Conservation (phyloP, 257 asterid species). For the Lycium ferocissimum region DNA sequence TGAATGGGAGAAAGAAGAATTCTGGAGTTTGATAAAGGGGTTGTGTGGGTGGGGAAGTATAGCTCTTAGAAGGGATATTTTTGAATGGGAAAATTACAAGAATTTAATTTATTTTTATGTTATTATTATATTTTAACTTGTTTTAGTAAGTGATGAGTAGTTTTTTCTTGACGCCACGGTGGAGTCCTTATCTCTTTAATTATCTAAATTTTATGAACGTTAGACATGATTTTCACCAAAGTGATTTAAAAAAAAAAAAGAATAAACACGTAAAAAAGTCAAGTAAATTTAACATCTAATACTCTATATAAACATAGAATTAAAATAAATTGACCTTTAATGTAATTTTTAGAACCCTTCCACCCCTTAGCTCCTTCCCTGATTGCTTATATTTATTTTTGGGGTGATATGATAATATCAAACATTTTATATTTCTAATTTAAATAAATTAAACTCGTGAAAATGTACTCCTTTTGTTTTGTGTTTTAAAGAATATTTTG, state of each 20-base stretch:
- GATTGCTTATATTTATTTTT: too few species aligned
- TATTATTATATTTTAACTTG: background rate
- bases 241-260: background rate
- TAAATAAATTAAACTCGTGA: too few species aligned
- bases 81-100: background rate
- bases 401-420: background rate
- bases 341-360: too few species aligned
- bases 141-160: background rate
- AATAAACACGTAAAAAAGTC: too few species aligned
- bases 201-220: background rate
- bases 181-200: background rate
- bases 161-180: accelerated
- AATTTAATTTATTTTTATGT: background rate
- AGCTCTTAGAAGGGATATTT: background rate
- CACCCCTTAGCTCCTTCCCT: too few species aligned
- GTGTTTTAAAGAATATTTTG: background rate
- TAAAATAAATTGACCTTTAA: background rate
- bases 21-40: background rate
- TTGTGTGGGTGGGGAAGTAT: background rate
- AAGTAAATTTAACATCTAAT: background rate
- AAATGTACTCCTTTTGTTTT: background rate
- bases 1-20: background rate
- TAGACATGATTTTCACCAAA: background rate
- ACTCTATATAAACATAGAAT: background rate
- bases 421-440: too few species aligned